Evolutionary conservation across 805 yeast genomes (phyloP), one percentile per base, ranked within the genome.

Genomic region (Ogataea pignaliae): DNA sequence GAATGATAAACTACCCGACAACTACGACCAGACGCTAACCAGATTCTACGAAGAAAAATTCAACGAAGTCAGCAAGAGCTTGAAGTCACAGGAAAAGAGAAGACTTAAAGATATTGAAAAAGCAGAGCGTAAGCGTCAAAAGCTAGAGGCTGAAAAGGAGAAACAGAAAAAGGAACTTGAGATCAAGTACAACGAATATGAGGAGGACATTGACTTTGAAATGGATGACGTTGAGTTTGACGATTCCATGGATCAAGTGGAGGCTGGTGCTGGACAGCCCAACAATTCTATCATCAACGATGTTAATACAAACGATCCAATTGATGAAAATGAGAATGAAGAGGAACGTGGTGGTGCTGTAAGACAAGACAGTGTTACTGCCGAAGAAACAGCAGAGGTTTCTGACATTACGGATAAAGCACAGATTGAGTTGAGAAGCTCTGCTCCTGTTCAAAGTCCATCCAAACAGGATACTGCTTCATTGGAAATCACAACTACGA

Each of bases 11-110:
- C 41, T 54, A n/a, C 63, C 68, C 9, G 54, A 48, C 4, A 46
- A 53, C 7, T 50, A 60, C 13, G 39, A 51, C 29, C 51, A 51
- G 2, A 42, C 46, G 13, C 41, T 66, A 3, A 29, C 41, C 10
- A 42, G 44, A 1, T 51, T 51, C 26, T 52, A 57, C 28, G 40
- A 43, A 14, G 41, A 46, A 1, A 57, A 57, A 37, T 60, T 57
- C 21, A 40, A 45, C 2, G 36, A 53, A 12, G 55, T 57, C 3
- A 36, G 63, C 6, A 43, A 43, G 6, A 58, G 66, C 6, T 45
- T 74, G 39, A 55, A 55, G 29, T 43, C 47, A 1, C 67, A 71
- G 31, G 65, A 64, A 42, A 65, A 59, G 46, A 53, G 58, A 47
- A 66, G 63, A 43, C 44, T 48, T 29, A 52, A 50, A 34, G 54